Percentiles rank a stretch among this genome's conserved stretches.
Conservation (phyloP, 352 stramenopile species). For the Globisporangium radiosum region DNA sequence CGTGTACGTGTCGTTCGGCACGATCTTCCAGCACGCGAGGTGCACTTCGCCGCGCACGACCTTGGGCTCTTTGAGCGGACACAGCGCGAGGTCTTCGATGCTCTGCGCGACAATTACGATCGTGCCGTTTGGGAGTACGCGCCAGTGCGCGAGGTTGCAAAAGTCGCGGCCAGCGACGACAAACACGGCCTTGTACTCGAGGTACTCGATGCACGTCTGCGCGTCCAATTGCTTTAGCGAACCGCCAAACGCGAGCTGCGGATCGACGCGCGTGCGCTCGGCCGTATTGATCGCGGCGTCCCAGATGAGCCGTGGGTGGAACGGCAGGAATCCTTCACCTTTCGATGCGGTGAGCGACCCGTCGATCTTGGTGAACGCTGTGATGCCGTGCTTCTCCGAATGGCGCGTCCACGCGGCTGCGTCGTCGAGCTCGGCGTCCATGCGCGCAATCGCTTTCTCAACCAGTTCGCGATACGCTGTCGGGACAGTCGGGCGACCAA, state of each 20-base stretch:
- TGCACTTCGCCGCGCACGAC: slow-evolving; percentile 61
- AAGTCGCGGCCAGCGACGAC: slow-evolving; percentile 71
- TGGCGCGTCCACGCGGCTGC: slow-evolving; percentile 53
- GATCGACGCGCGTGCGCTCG: slow-evolving; percentile 47
- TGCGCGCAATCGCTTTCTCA: slow-evolving; percentile 45
- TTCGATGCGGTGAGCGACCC: slow-evolving; percentile 56
- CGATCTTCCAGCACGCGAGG: slow-evolving; percentile 59
- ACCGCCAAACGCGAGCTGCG: slow-evolving; percentile 39
- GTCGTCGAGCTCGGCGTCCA: slow-evolving; percentile 56
- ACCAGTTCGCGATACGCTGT: slow-evolving; percentile 50
- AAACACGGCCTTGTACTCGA: slow-evolving; percentile 79
- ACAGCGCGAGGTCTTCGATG: slow-evolving; percentile 48
- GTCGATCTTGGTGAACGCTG: slow-evolving; percentile 60
- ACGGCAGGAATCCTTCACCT: slow-evolving; percentile 42
- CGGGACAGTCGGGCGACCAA: slow-evolving; percentile 37
- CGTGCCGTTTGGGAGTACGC: slow-evolving; percentile 46
- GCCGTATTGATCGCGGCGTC: slow-evolving; percentile 43
- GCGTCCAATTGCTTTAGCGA: slow-evolving; percentile 37
- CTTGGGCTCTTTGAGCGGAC: slow-evolving; percentile 62
- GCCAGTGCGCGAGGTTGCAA: slow-evolving; percentile 65
- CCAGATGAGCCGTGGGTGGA: slow-evolving; percentile 46
- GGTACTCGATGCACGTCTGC: slow-evolving; percentile 62
- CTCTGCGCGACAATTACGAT: slow-evolving; percentile 67
- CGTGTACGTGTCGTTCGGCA: slow-evolving; percentile 50
- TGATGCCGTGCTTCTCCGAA: slow-evolving; percentile 63